A percentile compares a stretch with the other conserved stretches of the same genome.
Evolutionary conservation across 176 grass and related monocot species (phyloP).

Genomic region (Hordeum marinum): DNA sequence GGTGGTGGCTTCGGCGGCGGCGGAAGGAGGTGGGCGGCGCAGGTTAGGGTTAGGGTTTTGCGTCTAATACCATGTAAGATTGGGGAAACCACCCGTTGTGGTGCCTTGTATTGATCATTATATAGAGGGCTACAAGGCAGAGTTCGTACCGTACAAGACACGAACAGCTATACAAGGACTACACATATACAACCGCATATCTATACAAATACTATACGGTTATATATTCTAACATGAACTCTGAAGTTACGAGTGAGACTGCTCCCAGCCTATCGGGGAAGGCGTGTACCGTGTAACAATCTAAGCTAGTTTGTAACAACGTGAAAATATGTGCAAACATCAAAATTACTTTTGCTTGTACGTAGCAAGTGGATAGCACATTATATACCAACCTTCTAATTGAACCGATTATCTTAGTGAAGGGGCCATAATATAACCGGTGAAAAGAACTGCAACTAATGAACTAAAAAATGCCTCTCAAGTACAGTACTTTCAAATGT

Average conservation of each 20-base stretch:
- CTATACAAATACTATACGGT: too few species aligned
- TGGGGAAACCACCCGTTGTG: too few species aligned
- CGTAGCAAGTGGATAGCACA: constrained; percentile 7
- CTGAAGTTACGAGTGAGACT: background rate
- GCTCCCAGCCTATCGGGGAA: background rate
- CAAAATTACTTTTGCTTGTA: constrained; percentile 10
- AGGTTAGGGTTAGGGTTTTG: too few species aligned
- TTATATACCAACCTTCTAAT: background rate
- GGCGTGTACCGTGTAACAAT: background rate
- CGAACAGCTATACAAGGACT: too few species aligned
- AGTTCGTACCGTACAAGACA: too few species aligned
- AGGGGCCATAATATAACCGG: background rate
- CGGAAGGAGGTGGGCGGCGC: too few species aligned
- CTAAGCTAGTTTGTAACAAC: background rate
- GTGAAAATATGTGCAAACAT: constrained; percentile 7
- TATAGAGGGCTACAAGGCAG: too few species aligned
- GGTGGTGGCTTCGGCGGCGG: too few species aligned
- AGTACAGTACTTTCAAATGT: constrained; percentile 7
- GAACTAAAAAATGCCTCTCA: background rate
- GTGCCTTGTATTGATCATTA: too few species aligned
- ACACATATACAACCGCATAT: too few species aligned
- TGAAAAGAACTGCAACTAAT: constrained; percentile 8
- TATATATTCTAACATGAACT: too few species aligned
- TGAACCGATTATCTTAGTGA: background rate
- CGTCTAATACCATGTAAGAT: too few species aligned